Conservation (phyloP, 345 rosid genomes). For the Aegle marmelos region DNA sequence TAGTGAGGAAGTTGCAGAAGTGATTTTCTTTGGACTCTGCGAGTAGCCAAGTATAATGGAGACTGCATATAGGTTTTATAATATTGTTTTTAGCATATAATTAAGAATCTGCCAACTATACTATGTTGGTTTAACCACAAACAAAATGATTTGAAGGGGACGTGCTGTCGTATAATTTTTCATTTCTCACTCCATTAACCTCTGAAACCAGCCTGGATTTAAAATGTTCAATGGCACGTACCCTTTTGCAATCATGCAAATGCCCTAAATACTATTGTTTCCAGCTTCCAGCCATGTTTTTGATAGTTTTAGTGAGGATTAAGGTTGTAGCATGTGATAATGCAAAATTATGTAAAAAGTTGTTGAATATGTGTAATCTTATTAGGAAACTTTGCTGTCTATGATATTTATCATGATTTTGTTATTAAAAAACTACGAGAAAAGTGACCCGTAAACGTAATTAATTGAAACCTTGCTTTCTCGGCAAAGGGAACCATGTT, state of each 20-base stretch:
- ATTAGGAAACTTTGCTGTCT: not conserved
- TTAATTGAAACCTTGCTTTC: not conserved
- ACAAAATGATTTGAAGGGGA: conserved; percentile 24
- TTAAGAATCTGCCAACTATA: conserved; percentile 21
- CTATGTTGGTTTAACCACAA: conserved; percentile 28
- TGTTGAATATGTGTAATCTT: not conserved
- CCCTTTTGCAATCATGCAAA: not conserved
- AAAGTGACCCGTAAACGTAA: not conserved
- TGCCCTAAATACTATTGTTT: not conserved
- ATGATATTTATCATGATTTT: not conserved
- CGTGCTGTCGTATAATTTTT: conserved; percentile 9
- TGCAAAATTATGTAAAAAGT: not conserved
- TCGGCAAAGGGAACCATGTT: not conserved
- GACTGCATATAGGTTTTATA: conserved; percentile 16
- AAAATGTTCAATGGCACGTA: conserved; percentile 5
- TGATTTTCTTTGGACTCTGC: not conserved
- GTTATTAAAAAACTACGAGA: not conserved
- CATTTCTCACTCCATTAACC: not conserved
- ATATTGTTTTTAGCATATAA: conserved; percentile 5
- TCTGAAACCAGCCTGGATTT: conserved; percentile 21
- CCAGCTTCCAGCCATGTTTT: not conserved
- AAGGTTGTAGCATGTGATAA: not conserved
- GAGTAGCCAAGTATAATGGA: not conserved
- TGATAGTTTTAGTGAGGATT: not conserved
- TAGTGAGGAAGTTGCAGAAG: not conserved